Evolutionary conservation across 805 yeast genomes (phyloP).

Genomic region (Yamadazyma takamatsuzukensis): DNA sequence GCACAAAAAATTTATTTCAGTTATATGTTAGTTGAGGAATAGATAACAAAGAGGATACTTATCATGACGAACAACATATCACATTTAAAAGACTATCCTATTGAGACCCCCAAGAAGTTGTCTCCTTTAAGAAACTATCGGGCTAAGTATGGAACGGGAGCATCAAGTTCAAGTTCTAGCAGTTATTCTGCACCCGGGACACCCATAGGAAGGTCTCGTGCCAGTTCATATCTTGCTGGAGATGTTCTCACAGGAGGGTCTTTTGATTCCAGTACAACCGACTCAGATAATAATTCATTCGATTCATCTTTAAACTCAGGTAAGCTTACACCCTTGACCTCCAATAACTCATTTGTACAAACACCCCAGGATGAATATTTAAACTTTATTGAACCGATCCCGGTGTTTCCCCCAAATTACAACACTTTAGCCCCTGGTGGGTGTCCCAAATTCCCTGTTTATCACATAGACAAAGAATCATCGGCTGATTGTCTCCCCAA

Average conservation of each 20-base stretch:
- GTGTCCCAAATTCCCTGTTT: slow-evolving; percentile 36
- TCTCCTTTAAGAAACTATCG: neutral
- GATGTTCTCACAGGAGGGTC: neutral
- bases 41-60: too few relatives aligned
- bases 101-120: slow-evolving; percentile 4
- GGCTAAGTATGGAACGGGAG: neutral
- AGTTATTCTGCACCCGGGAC: slow-evolving; percentile 1
- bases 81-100: slow-evolving; percentile 6
- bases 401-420: slow-evolving; percentile 37
- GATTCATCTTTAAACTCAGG: too few relatives aligned
- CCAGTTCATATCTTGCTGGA: slow-evolving; percentile 2
- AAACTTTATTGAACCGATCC: slow-evolving; percentile 33
- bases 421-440: slow-evolving; percentile 41
- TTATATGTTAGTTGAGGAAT: too few relatives aligned
- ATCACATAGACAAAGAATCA: slow-evolving; percentile 2
- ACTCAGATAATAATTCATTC: neutral
- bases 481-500: slow-evolving; percentile 50
- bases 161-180: neutral
- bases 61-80: neutral
- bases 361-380: slow-evolving; percentile 21
- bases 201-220: slow-evolving; percentile 5
- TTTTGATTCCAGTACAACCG: neutral
- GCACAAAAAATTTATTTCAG: too few relatives aligned
- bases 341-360: neutral
- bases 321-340: slow-evolving; percentile 3